These are phyloP conservation scores for Carex pumila DNA, from an alignment of 176 grass and related monocot genomes.

Conservation along the genomic window DNA sequence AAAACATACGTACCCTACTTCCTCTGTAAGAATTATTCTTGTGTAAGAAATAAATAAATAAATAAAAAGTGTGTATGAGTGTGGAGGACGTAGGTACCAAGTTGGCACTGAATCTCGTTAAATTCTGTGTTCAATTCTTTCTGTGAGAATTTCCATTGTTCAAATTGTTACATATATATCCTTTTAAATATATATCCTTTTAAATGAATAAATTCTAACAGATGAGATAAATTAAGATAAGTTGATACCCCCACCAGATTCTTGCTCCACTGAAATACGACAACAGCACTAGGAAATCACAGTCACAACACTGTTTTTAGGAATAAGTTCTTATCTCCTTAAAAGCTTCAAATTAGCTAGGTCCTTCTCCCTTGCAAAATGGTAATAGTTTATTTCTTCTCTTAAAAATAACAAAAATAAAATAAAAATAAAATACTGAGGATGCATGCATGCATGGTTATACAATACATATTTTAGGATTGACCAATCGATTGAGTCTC, in stretches of 20 bases:
- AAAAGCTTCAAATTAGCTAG: neutral
- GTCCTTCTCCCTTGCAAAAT: neutral
- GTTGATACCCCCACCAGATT: neutral
- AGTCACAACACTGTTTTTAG: neutral
- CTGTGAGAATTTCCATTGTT: too few species aligned
- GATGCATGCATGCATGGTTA: neutral
- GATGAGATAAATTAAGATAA: neutral
- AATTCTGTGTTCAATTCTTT: too few species aligned
- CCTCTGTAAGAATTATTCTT: too few species aligned
- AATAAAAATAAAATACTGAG: neutral
- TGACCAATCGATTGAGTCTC: too few species aligned
- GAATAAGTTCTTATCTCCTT: neutral
- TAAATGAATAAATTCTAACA: neutral
- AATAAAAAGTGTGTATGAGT: too few species aligned
- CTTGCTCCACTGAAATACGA: slow-evolving; percentile 5
- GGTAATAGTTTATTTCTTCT: neutral
- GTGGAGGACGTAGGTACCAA: too few species aligned
- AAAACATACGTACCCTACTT: too few species aligned
- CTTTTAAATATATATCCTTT: neutral
- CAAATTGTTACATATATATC: too few species aligned
- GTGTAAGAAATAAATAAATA: too few species aligned
- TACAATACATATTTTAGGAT: too few species aligned
- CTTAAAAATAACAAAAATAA: neutral
- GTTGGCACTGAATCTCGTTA: too few species aligned
- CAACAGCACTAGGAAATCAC: neutral